phyloP scores from a whole-genome alignment of 2,329 filamentous ascomycete species.

The Aspergillus spinulosporus region DNA sequence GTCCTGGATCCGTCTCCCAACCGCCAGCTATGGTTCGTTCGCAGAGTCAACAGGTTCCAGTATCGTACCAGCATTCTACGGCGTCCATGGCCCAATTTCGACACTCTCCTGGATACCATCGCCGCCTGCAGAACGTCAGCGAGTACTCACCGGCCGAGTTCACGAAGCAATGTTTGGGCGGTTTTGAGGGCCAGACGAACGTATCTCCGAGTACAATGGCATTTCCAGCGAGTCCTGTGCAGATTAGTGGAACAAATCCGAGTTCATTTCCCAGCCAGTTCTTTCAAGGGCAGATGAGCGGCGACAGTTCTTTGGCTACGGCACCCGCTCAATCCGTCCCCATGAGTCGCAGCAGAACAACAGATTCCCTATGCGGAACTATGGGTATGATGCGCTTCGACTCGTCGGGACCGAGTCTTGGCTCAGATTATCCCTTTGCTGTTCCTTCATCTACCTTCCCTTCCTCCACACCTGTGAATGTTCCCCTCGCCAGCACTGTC shows the following conservation, averaged over 20 bases:
- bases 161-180: slow-evolving; percentile 39
- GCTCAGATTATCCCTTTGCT: slow-evolving; percentile 31
- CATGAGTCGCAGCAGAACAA: slow-evolving; percentile 49
- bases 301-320: slow-evolving; percentile 24
- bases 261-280: slow-evolving; percentile 22
- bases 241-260: slow-evolving; percentile 25
- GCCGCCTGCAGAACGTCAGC: slow-evolving; percentile 39
- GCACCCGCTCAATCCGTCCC: slow-evolving; percentile 35
- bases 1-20: slow-evolving; percentile 30
- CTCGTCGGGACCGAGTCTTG: slow-evolving; percentile 40
- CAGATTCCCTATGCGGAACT: slow-evolving; percentile 46
- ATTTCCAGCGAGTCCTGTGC: slow-evolving; percentile 26
- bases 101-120: slow-evolving; percentile 34
- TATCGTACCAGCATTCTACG: slow-evolving; percentile 31
- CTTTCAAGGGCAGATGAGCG: slow-evolving; percentile 25
- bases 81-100: slow-evolving; percentile 31
- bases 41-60: slow-evolving; percentile 40
- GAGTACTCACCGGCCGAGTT: slow-evolving; percentile 47
- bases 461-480: slow-evolving; percentile 31
- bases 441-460: slow-evolving; percentile 32
- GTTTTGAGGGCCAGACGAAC: slow-evolving; percentile 25
- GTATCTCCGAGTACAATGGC: slow-evolving; percentile 28
- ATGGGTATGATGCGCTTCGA: slow-evolving; percentile 49
- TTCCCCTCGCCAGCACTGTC: slow-evolving; percentile 28
- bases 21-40: slow-evolving; percentile 42